Evolutionary conservation across 768 basidiomycete species (phyloP).

Genomic region (Suillus subalutaceus): DNA sequence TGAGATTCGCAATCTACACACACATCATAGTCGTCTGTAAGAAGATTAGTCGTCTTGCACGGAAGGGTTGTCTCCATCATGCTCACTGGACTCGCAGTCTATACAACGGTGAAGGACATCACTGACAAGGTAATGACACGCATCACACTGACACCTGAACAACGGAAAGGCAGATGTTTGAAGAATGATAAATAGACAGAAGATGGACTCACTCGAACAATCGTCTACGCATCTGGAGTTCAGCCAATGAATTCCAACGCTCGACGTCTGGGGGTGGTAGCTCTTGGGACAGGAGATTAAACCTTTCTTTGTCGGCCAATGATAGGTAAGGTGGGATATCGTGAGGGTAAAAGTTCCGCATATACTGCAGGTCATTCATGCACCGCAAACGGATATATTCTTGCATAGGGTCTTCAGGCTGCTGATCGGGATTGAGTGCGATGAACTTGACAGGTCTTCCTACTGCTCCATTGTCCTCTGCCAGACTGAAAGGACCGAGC

Average conservation of each 20-base stretch:
- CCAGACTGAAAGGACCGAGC: not conserved
- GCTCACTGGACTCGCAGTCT: not conserved
- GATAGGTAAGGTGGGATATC: not conserved
- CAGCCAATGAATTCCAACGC: not conserved
- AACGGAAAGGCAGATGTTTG: no score
- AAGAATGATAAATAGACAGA: not conserved
- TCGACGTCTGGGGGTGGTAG: not conserved
- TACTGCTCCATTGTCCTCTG: no score
- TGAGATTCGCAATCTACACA: not conserved
- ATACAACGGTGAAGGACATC: not conserved
- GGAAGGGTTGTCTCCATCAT: no score
- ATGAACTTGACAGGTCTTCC: not conserved
- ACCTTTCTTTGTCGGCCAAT: not conserved
- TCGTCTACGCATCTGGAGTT: not conserved
- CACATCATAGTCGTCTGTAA: not conserved
- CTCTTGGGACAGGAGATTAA: not conserved
- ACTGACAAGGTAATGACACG: not conserved
- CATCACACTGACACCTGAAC: not conserved
- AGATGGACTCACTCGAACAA: not conserved
- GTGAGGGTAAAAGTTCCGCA: rapidly evolving
- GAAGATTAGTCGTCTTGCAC: not conserved
- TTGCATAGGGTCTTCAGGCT: not conserved
- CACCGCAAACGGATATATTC: not conserved
- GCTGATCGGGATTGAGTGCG: not conserved
- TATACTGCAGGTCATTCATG: not conserved